A percentile compares a stretch with the other conserved stretches of the same genome.
Evolutionary conservation across 331 rosid genomes (phyloP).

Genomic region (Prunus yedoensis): DNA sequence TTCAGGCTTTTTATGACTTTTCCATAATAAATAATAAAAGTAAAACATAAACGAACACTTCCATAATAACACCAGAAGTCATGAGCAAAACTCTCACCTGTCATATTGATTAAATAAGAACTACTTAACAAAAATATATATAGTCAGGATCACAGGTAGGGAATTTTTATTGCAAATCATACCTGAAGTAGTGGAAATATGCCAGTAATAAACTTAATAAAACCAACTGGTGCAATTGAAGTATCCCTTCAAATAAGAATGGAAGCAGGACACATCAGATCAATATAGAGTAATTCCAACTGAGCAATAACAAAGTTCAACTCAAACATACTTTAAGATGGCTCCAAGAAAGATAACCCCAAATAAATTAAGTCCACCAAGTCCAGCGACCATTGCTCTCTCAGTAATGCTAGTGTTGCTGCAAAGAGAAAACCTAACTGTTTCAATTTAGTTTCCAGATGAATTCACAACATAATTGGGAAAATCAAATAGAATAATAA

Average conservation of each 20-base stretch:
- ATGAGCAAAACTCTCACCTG: not conserved
- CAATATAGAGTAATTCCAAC: slow-evolving; percentile 21
- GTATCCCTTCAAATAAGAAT: slow-evolving; percentile 60
- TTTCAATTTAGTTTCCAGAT: slow-evolving; percentile 21
- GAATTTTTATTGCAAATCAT: slow-evolving; percentile 13
- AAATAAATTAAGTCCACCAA: slow-evolving; percentile 93
- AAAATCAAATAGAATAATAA: slow-evolving; percentile 19
- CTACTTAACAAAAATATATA: not conserved
- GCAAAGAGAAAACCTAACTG: slow-evolving; percentile 31
- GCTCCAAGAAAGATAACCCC: slow-evolving; percentile 94
- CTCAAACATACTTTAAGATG: slow-evolving; percentile 74
- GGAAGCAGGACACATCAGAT: slow-evolving; percentile 24
- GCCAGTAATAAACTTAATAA: slow-evolving; percentile 67
- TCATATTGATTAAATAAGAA: not conserved
- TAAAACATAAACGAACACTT: not conserved
- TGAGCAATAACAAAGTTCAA: slow-evolving; percentile 14
- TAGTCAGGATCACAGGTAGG: slow-evolving; percentile 2
- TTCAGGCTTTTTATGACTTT: not conserved
- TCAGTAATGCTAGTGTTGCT: slow-evolving; percentile 73
- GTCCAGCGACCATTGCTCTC: slow-evolving; percentile 81
- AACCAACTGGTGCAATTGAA: slow-evolving; percentile 66
- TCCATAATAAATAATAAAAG: not conserved
- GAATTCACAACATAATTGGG: slow-evolving; percentile 11
- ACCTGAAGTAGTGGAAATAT: slow-evolving; percentile 98
- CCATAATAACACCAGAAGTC: not conserved